These are phyloP conservation scores for Lithohypha guttulata DNA, from an alignment of 2,329 filamentous ascomycete genomes.

Conservation along the genomic window DNA sequence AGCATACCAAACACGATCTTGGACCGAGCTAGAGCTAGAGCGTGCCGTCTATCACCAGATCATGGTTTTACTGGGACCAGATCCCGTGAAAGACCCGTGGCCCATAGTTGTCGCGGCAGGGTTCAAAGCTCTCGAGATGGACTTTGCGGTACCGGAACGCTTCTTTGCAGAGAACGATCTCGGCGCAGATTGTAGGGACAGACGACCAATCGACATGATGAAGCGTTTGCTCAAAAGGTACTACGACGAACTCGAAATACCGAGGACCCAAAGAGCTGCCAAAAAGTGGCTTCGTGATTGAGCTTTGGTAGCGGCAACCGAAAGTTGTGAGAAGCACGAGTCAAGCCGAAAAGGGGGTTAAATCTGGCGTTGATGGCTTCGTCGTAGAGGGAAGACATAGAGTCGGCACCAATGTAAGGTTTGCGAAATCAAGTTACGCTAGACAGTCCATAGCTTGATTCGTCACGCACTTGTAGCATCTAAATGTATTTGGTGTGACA, in stretches of 20 bases:
- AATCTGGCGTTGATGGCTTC: too few relatives aligned
- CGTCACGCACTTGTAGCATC: too few relatives aligned
- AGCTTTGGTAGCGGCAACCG: too few relatives aligned
- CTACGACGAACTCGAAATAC: neutral
- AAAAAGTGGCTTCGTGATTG: slow-evolving; percentile 1
- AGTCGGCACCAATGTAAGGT: too few relatives aligned
- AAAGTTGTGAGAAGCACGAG: too few relatives aligned
- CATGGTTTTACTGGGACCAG: neutral
- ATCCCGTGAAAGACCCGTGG: slow-evolving; percentile 1
- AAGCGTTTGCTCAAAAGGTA: slow-evolving; percentile 3
- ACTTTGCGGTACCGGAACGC: neutral
- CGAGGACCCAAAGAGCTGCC: neutral
- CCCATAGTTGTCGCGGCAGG: neutral
- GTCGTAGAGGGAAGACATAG: too few relatives aligned
- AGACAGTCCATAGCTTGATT: too few relatives aligned
- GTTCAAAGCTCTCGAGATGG: neutral
- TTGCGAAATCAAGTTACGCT: too few relatives aligned
- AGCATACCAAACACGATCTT: slow-evolving; percentile 16
- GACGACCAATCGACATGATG: neutral
- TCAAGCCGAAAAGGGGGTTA: too few relatives aligned
- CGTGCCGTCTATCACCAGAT: neutral
- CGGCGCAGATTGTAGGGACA: neutral
- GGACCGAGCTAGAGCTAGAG: slow-evolving; percentile 47
- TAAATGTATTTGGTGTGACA: too few relatives aligned
- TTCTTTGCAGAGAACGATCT: neutral